These are phyloP conservation scores for Penicillium mononematosum DNA, from an alignment of 495 filamentous ascomycete genomes.

Conservation along the genomic window DNA sequence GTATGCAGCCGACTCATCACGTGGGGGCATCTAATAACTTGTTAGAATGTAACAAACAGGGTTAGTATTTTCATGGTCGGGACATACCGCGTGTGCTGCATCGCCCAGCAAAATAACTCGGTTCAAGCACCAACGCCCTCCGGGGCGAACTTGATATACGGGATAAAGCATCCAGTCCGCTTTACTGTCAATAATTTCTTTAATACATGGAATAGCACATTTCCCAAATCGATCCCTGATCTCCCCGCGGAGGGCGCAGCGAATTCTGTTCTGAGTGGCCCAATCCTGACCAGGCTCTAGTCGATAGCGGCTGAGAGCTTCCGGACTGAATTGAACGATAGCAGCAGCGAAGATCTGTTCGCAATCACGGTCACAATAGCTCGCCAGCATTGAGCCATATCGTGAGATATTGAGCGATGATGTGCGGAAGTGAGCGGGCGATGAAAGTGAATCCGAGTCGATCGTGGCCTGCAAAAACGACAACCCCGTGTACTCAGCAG, in stretches of 20 bases:
- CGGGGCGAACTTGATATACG: constrained; percentile 54
- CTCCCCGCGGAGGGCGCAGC: constrained; percentile 42
- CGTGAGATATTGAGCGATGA: constrained; percentile 52
- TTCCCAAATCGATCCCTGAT: constrained; percentile 47
- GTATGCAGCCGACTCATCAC: constrained; percentile 60
- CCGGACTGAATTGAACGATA: constrained; percentile 50
- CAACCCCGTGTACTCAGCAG: constrained; percentile 55
- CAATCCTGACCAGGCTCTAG: constrained; percentile 48
- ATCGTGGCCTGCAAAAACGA: constrained; percentile 54
- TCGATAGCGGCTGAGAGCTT: constrained; percentile 29
- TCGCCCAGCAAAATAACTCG: constrained; percentile 55
- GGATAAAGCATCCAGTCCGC: constrained; percentile 60
- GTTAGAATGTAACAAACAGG: constrained; percentile 8
- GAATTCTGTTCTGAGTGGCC: constrained; percentile 41
- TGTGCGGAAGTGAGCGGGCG: constrained; percentile 44
- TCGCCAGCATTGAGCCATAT: constrained; percentile 54
- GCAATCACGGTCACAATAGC: constrained; percentile 46
- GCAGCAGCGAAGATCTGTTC: constrained; percentile 55
- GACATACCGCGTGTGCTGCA: constrained; percentile 59
- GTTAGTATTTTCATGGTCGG: neutral
- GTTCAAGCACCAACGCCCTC: constrained; percentile 50
- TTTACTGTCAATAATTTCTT: constrained; percentile 45
- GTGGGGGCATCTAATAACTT: constrained; percentile 54
- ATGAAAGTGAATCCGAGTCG: constrained; percentile 27
- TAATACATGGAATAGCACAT: constrained; percentile 46